phyloP scores from a whole-genome alignment of 2,329 filamentous ascomycete genomes.

The Botryotinia narcissicola region DNA sequence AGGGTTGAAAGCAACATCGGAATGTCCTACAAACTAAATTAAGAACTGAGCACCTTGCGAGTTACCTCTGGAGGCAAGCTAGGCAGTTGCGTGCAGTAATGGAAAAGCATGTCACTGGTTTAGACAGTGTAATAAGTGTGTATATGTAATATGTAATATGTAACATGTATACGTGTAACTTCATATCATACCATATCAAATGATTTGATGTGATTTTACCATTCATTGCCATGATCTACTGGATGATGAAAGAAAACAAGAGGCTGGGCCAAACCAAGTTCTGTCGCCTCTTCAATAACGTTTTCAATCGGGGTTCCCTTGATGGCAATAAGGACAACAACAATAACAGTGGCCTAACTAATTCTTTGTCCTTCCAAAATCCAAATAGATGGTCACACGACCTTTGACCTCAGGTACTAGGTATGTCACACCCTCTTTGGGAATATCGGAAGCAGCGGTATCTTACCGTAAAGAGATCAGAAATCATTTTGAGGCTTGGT shows the following conservation, averaged over 20 bases:
- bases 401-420: background rate
- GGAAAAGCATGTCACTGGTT: background rate
- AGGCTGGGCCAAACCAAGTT: constrained; percentile 6
- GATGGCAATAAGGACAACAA: background rate
- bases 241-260: constrained; percentile 1
- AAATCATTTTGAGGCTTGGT: constrained; percentile 2
- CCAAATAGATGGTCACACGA: constrained; percentile 2
- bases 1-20: constrained; percentile 1
- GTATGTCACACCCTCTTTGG: background rate
- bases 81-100: background rate
- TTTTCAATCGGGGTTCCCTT: background rate
- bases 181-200: background rate
- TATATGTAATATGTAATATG: background rate
- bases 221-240: background rate
- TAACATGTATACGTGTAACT: background rate
- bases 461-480: background rate
- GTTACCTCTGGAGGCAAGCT: background rate
- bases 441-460: constrained; percentile 1
- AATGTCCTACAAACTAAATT: background rate
- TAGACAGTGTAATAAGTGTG: background rate
- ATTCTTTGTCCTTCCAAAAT: constrained; percentile 3
- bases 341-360: background rate
- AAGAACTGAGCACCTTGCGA: background rate
- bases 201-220: background rate
- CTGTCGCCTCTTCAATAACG: background rate